Conservation (phyloP, 306 rosid species). For the Fagus sylvatica region DNA sequence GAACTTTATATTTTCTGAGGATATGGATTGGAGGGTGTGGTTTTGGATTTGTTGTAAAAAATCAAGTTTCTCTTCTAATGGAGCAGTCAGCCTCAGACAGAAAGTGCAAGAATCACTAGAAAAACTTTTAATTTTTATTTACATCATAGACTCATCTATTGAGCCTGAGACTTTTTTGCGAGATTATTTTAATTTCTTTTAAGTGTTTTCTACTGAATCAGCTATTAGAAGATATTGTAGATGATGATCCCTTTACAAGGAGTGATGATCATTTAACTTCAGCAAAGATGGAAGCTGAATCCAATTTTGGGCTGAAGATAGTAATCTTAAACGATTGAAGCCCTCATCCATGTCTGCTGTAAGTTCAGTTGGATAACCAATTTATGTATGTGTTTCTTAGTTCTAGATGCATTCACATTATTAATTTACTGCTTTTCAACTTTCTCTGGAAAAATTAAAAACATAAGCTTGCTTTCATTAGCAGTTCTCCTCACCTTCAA, state of each 20-base stretch:
- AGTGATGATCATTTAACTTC: constrained; percentile 22
- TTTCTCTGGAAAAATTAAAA: not conserved
- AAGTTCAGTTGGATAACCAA: constrained; percentile 1
- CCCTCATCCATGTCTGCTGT: constrained; percentile 35
- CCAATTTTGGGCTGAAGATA: constrained; percentile 19
- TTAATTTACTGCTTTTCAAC: not conserved
- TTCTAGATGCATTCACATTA: not conserved
- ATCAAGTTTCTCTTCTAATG: too few species aligned
- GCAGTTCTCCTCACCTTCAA: not conserved
- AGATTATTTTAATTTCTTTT: not conserved
- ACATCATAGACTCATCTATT: not conserved
- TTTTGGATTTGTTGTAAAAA: too few species aligned
- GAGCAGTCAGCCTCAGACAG: too few species aligned
- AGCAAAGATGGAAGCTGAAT: constrained; percentile 35
- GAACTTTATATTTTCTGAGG: too few species aligned
- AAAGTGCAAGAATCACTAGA: too few species aligned
- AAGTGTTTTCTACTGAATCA: constrained; percentile 7
- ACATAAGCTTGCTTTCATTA: not conserved
- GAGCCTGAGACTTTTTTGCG: not conserved
- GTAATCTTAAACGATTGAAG: constrained; percentile 9
- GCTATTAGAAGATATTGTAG: constrained; percentile 43
- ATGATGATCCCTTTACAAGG: constrained; percentile 16
- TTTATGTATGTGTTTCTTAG: not conserved
- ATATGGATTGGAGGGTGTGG: too few species aligned
- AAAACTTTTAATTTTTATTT: too few species aligned